A percentile compares a stretch with the other conserved stretches of the same genome.
phyloP scores from a whole-genome alignment of 768 basidiomycete genomes.

The Kwoniella mangroviensis region DNA sequence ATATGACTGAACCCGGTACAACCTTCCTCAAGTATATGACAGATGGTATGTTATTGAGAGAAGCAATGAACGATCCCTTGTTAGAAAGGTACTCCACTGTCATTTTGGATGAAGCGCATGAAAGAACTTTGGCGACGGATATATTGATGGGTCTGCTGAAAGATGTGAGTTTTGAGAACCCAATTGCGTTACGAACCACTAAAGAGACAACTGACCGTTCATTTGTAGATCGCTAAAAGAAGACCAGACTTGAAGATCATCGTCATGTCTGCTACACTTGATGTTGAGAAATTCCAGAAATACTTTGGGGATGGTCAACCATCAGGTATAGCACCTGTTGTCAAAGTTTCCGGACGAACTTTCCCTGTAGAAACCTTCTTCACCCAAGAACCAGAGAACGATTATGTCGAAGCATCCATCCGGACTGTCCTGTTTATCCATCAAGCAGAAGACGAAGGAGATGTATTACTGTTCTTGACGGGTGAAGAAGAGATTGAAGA shows the following conservation, averaged over 20 bases:
- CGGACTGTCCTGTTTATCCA: constrained; percentile 97
- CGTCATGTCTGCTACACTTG: constrained; percentile 97
- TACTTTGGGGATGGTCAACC: constrained; percentile 70
- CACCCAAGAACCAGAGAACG: constrained; percentile 73
- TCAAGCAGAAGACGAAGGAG: constrained; percentile 89
- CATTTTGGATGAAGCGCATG: constrained; percentile 98
- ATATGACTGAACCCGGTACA: constrained; percentile 84
- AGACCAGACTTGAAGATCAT: constrained; percentile 93
- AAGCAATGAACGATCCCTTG: constrained; percentile 95
- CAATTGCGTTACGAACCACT: too few species aligned
- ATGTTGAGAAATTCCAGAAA: constrained; percentile 93
- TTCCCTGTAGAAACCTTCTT: constrained; percentile 79
- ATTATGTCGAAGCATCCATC: constrained; percentile 96
- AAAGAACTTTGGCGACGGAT: constrained; percentile 95
- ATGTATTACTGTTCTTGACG: constrained; percentile 91
- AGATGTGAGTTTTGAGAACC: constrained; percentile 55
- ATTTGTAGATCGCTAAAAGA: constrained; percentile 66
- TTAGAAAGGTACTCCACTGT: constrained; percentile 92
- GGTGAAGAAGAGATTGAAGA: constrained; percentile 99
- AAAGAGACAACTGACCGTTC: not conserved
- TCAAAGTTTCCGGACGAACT: constrained; percentile 89
- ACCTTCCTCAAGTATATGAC: constrained; percentile 99
- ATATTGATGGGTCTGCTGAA: constrained; percentile 98
- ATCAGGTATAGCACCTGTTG: constrained; percentile 70
- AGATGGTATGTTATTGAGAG: constrained; percentile 96